Conservation (phyloP, 805 yeast species). For the Cephaloascus albidus region DNA sequence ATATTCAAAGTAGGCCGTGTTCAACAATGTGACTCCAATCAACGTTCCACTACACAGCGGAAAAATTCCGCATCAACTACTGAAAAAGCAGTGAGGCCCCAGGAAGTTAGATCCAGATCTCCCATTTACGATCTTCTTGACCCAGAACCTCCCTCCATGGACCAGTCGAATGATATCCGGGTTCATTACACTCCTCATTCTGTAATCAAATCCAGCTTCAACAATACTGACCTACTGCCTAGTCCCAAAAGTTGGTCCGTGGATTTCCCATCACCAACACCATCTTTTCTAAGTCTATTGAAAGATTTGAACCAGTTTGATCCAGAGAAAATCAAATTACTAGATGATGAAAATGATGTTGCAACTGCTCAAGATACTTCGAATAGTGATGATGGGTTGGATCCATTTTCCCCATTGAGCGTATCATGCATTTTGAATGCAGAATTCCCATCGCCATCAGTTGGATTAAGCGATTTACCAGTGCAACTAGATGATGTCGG, state of each 20-base stretch:
- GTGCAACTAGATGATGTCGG: constrained; percentile 19
- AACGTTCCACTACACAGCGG: neutral
- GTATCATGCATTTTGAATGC: neutral
- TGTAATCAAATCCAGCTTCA: too few species aligned
- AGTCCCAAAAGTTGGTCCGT: too few species aligned
- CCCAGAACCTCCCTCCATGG: neutral
- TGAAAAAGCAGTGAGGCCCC: too few species aligned
- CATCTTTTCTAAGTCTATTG: constrained; percentile 15
- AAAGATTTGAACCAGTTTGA: constrained; percentile 10
- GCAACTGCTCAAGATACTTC: neutral
- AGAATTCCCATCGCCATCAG: constrained; percentile 11
- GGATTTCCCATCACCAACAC: constrained; percentile 11
- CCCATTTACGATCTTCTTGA: neutral
- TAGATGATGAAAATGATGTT: constrained; percentile 2
- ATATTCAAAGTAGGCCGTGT: neutral
- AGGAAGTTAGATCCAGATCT: neutral
- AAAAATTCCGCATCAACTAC: neutral
- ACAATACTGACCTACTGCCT: neutral
- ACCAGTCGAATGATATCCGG: neutral
- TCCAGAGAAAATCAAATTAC: constrained; percentile 1
- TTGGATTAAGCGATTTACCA: constrained; percentile 13
- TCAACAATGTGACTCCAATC: neutral
- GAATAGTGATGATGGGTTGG: neutral
- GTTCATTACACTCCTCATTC: neutral
- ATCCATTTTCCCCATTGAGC: neutral